phyloP scores from a whole-genome alignment of 768 basidiomycete genomes.

The Kwoniella botswanensis region DNA sequence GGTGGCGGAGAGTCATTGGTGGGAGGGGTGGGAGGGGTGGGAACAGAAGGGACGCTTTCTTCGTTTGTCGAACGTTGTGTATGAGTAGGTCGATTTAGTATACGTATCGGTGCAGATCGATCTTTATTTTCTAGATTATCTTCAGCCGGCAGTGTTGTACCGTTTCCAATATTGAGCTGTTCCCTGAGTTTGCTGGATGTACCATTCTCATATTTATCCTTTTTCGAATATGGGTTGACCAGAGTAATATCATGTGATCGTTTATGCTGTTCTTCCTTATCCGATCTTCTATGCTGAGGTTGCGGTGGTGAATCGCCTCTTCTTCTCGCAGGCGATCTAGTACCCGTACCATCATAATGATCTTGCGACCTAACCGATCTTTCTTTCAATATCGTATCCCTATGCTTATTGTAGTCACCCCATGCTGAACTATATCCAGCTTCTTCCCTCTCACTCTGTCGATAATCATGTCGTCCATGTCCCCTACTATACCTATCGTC shows the following conservation, averaged over 20 bases:
- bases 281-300: not conserved
- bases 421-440: not conserved
- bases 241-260: too few species aligned
- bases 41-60: not conserved
- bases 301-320: not conserved
- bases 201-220: not conserved
- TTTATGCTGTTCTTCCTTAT: not conserved
- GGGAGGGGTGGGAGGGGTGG: slow-evolving; percentile 3
- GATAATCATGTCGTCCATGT: slow-evolving; percentile 2
- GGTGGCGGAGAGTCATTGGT: slow-evolving; percentile 11
- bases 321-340: not conserved
- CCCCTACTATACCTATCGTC: slow-evolving; percentile 12
- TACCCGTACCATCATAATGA: not conserved
- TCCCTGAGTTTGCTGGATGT: not conserved
- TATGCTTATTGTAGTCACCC: not conserved
- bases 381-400: slow-evolving; percentile 1
- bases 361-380: not conserved
- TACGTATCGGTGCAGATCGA: slow-evolving; percentile 16
- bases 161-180: not conserved
- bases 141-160: not conserved
- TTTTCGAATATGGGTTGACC: not conserved
- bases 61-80: not conserved
- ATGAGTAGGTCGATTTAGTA: slow-evolving; percentile 21
- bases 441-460: not conserved
- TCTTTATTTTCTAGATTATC: not conserved